These are phyloP conservation scores for Fusarium lateritium DNA, from an alignment of 2,329 filamentous ascomycete genomes.

Conservation along the genomic window DNA sequence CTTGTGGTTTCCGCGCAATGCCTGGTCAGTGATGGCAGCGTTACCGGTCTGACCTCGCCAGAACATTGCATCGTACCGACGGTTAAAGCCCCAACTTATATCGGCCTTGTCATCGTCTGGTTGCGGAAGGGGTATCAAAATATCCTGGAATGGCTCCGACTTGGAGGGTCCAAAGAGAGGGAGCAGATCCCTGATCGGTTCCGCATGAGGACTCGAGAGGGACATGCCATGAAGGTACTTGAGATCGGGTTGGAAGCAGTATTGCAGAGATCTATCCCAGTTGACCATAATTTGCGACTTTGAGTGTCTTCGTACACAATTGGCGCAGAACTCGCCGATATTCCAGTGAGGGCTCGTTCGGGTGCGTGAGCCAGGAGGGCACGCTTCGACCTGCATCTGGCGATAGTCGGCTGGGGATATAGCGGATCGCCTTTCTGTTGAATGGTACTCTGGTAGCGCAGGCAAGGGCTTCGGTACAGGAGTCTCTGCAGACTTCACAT, in stretches of 20 bases:
- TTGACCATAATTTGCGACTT: slow-evolving; percentile 75
- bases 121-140: slow-evolving; percentile 76
- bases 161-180: slow-evolving; percentile 85
- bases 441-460: slow-evolving; percentile 12
- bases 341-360: slow-evolving; percentile 75
- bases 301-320: slow-evolving; percentile 76
- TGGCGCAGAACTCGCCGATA: slow-evolving; percentile 73
- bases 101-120: slow-evolving; percentile 60
- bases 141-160: slow-evolving; percentile 80
- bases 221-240: slow-evolving; percentile 81
- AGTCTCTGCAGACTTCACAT: slow-evolving; percentile 9
- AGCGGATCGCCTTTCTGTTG: slow-evolving; percentile 1
- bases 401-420: slow-evolving; percentile 55
- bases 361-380: slow-evolving; percentile 73
- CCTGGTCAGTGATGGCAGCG: slow-evolving; percentile 63
- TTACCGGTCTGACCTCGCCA: slow-evolving; percentile 81
- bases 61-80: slow-evolving; percentile 76
- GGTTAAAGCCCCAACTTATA: slow-evolving; percentile 63
- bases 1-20: slow-evolving; percentile 77
- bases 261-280: slow-evolving; percentile 75
- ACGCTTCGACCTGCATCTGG: slow-evolving; percentile 65
- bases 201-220: slow-evolving; percentile 73
- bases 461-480: slow-evolving; percentile 10
- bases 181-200: slow-evolving; percentile 74
- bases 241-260: slow-evolving; percentile 84